A percentile compares a stretch with the other conserved stretches of the same genome.
phyloP scores from a whole-genome alignment of 2,329 filamentous ascomycete species.

The Pseudogymnoascus destructans region DNA sequence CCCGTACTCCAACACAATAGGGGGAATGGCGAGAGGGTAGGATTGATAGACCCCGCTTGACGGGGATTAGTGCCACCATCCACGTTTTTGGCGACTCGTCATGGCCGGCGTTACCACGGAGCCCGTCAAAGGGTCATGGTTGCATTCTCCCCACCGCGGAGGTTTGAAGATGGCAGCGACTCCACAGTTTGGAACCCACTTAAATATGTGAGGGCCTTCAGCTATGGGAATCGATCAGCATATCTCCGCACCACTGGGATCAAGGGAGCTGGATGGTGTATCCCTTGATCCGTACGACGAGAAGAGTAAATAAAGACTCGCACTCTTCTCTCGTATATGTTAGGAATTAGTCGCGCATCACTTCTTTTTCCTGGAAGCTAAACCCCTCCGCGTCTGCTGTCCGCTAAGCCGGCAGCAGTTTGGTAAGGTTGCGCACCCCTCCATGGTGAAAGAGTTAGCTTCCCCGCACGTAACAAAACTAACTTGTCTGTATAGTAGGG shows the following conservation, averaged over 20 bases:
- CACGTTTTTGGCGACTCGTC: conserved; percentile 3
- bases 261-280: background rate
- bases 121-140: background rate
- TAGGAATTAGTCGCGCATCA: background rate
- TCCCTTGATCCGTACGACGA: background rate
- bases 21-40: background rate
- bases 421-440: background rate
- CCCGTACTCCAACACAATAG: conserved; percentile 1
- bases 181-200: background rate
- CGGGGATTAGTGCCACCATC: background rate
- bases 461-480: conserved; percentile 2
- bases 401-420: conserved; percentile 1
- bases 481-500: background rate
- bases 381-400: background rate
- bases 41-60: conserved; percentile 1
- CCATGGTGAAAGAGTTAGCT: background rate
- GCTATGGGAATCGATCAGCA: background rate
- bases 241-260: background rate
- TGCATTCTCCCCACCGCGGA: background rate
- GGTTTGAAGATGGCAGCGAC: conserved; percentile 1
- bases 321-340: background rate
- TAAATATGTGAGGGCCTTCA: background rate
- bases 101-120: background rate
- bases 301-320: background rate
- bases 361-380: conserved; percentile 3